phyloP scores from a whole-genome alignment of 257 asterid genomes.

The Nicotiana knightiana region DNA sequence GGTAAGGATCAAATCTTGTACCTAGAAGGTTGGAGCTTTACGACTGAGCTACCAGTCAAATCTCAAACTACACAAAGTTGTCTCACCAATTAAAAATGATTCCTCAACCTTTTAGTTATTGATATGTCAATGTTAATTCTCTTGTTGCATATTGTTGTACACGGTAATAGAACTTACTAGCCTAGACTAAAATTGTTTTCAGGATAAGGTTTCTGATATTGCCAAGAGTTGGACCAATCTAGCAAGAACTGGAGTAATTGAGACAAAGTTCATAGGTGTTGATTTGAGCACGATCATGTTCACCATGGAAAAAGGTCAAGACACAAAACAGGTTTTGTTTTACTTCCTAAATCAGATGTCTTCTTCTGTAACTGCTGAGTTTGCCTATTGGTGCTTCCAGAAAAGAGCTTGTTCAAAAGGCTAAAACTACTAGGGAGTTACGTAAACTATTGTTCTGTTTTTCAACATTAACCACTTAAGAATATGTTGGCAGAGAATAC shows the following conservation, averaged over 20 bases:
- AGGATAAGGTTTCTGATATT: constrained; percentile 65
- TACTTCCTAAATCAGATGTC: neutral
- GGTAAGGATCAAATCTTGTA: neutral
- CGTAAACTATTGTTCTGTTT: neutral
- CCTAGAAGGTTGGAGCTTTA: neutral
- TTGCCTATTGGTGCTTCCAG: neutral
- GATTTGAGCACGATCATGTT: constrained; percentile 84
- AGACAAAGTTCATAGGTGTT: constrained; percentile 61
- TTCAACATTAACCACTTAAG: neutral
- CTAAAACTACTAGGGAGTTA: neutral
- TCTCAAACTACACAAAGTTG: neutral
- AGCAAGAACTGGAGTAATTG: constrained; percentile 73
- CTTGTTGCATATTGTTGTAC: neutral
- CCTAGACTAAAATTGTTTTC: neutral
- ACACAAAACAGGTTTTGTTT: constrained; percentile 60
- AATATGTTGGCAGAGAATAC: neutral
- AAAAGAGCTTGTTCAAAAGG: neutral
- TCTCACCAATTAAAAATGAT: neutral
- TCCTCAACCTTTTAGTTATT: neutral
- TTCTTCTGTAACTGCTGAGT: neutral
- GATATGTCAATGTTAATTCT: neutral
- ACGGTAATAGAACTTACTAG: neutral
- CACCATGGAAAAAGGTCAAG: constrained; percentile 85
- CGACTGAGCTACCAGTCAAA: neutral
- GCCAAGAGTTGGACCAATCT: constrained; percentile 76